These are phyloP conservation scores for Saturnispora diversa DNA, from an alignment of 805 yeast genomes.

Conservation along the genomic window DNA sequence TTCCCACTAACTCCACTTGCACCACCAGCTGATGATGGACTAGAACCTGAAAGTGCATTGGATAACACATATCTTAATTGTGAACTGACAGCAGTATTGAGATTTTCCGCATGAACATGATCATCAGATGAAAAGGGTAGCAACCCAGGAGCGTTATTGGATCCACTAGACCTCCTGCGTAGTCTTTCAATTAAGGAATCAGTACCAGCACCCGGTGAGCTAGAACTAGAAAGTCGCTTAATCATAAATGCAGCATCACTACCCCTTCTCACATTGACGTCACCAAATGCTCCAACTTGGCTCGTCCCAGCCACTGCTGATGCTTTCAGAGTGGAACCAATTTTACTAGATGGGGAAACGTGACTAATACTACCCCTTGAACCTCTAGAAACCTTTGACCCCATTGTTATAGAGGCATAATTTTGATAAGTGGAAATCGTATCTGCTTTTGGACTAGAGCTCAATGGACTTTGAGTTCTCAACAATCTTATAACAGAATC, in stretches of 20 bases:
- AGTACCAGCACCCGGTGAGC: slow-evolving; percentile 5
- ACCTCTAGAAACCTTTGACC: slow-evolving; percentile 4
- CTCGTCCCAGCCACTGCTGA: slow-evolving; percentile 13
- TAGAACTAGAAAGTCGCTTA: slow-evolving; percentile 3
- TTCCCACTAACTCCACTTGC: too few species aligned
- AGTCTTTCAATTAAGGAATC: slow-evolving; percentile 8
- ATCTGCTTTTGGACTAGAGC: slow-evolving; percentile 7
- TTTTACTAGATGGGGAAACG: slow-evolving; percentile 8
- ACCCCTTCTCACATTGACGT: neutral
- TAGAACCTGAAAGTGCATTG: slow-evolving; percentile 2
- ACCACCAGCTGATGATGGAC: neutral
- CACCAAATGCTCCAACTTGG: slow-evolving; percentile 10
- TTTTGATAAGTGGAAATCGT: neutral
- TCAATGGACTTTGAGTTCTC: slow-evolving; percentile 1
- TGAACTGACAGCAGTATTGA: slow-evolving; percentile 4
- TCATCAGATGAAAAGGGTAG: slow-evolving; percentile 4
- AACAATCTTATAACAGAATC: slow-evolving; percentile 7
- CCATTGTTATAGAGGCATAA: slow-evolving; percentile 4
- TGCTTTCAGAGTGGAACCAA: slow-evolving; percentile 10
- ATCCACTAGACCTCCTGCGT: slow-evolving; percentile 12
- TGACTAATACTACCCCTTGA: slow-evolving; percentile 10
- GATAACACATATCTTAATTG: slow-evolving; percentile 7
- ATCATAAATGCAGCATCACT: neutral
- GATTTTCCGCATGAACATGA: neutral
- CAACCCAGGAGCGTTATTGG: slow-evolving; percentile 1